Evolutionary conservation across 352 stramenopile species (phyloP).

Genomic region (Phytophthora lateralis): DNA sequence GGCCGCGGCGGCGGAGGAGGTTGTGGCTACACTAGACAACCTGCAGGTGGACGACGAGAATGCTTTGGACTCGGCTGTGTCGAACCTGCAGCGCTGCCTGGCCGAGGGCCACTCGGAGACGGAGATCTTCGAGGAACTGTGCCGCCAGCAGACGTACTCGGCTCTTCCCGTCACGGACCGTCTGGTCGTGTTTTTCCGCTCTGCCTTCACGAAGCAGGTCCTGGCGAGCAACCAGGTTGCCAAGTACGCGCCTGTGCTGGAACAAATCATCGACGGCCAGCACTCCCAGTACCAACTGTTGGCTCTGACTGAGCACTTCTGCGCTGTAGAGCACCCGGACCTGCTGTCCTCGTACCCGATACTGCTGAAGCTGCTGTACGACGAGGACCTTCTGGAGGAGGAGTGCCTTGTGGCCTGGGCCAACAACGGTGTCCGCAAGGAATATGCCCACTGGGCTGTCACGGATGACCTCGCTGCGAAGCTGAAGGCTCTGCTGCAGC

Average conservation of each 20-base stretch:
- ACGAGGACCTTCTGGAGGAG: conserved; percentile 96
- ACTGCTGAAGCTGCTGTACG: conserved; percentile 96
- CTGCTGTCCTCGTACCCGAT: conserved; percentile 90
- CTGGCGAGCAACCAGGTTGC: conserved; percentile 91
- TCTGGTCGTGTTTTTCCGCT: conserved; percentile 94
- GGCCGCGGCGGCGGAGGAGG: conserved; percentile 54
- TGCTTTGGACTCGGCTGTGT: conserved; percentile 74
- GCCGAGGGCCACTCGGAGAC: conserved; percentile 46
- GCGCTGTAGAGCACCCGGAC: conserved; percentile 86
- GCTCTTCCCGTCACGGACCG: conserved; percentile 93
- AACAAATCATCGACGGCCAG: conserved; percentile 82
- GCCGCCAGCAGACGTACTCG: conserved; percentile 93
- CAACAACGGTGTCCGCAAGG: conserved; percentile 65
- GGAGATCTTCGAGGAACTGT: conserved; percentile 89
- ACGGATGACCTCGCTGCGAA: conserved; percentile 86
- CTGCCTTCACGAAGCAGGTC: conserved; percentile 88
- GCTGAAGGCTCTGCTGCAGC: conserved; percentile 89
- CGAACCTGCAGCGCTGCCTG: conserved; percentile 73
- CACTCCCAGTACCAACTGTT: conserved; percentile 95
- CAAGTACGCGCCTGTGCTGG: conserved; percentile 88
- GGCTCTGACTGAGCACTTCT: conserved; percentile 91
- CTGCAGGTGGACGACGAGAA: conserved; percentile 85
- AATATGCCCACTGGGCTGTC: conserved; percentile 89
- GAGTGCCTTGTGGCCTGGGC: conserved; percentile 95
- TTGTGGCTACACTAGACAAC: conserved; percentile 81